Evolutionary conservation across 176 grass and related monocot genomes (phyloP), one percentile per base, ranked within the genome.

Genomic region (Ensete ventricosum): DNA sequence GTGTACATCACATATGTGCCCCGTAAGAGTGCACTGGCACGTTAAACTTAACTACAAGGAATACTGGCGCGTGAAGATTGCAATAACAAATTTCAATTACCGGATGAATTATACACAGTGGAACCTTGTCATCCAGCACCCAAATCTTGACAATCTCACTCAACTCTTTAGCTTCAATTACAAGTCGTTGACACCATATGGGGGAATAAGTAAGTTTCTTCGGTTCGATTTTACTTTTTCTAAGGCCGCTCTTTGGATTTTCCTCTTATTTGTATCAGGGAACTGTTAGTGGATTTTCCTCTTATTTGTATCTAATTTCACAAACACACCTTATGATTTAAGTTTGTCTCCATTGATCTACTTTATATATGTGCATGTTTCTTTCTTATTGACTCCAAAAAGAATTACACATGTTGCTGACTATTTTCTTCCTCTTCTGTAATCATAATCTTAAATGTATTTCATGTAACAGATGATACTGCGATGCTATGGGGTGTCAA

Each of bases 401-500:
- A 43, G 0, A 43, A 43, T 43, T 43, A 43, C 34, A 43, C 34
- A 43, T 6, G 34, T 43, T 3, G 29, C 29, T 29, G 2, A 29
- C 29, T 29, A 43, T 43, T 43, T 43, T 43, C 34, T 43, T 43
- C 34, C 34, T 43, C 34, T 43, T 43, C 34, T 14, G 6, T 21
- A 20, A 19, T 62, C 14, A 7, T 0, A 19, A 19, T 17, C 13
- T 51, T 55, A 11, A 11, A 16, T 17, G 11, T 1, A 16, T 58
- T 74, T 55, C 4, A 19, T 74, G 21, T 58, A 1, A 55, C 72
- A 74, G 72, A 74, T 57, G 72, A 74, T 43, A 74, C 72, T 55
- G 72, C 72, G n/a, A 74, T 74, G 72, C 72, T 74, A 16, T 74
- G 72, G 72, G 72, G 72, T 57, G 72, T 74, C 12, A 74, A 74